Evolutionary conservation across 257 asterid species (phyloP).

Genomic region (Gentiana dahurica): DNA sequence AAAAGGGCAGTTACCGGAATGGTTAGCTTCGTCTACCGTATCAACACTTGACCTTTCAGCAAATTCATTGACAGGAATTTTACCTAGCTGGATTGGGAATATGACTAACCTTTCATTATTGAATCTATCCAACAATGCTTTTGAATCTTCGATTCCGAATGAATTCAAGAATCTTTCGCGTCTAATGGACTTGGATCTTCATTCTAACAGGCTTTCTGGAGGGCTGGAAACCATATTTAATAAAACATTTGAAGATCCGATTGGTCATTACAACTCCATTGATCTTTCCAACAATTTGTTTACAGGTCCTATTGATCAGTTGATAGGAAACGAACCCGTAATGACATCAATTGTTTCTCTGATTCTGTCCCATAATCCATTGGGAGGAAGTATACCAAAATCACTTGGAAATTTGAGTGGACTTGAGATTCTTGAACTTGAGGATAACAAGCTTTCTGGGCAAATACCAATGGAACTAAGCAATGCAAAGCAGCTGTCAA

Average conservation of each 20-base stretch:
- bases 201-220: slow-evolving; percentile 51
- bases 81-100: slow-evolving; percentile 60
- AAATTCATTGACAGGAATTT: slow-evolving; percentile 40
- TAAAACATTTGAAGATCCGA: slow-evolving; percentile 25
- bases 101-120: slow-evolving; percentile 39
- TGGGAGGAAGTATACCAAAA: slow-evolving; percentile 41
- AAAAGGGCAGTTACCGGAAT: slow-evolving; percentile 33
- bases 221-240: slow-evolving; percentile 20
- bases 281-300: slow-evolving; percentile 49
- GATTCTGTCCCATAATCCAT: slow-evolving; percentile 40
- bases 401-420: slow-evolving; percentile 34
- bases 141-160: slow-evolving; percentile 38
- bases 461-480: slow-evolving; percentile 40
- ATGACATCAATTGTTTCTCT: slow-evolving; percentile 23
- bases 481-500: slow-evolving; percentile 20
- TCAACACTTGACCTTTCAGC: slow-evolving; percentile 48
- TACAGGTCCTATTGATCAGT: slow-evolving; percentile 25
- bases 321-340: slow-evolving; percentile 25
- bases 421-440: slow-evolving; percentile 26
- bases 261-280: slow-evolving; percentile 32
- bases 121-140: slow-evolving; percentile 44
- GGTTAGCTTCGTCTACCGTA: slow-evolving; percentile 41
- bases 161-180: slow-evolving; percentile 34
- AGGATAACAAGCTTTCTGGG: slow-evolving; percentile 30
- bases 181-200: slow-evolving; percentile 49